Base-by-base conservation (phyloP, 345 rosid genomes). In the Garcia nutans region DNA sequence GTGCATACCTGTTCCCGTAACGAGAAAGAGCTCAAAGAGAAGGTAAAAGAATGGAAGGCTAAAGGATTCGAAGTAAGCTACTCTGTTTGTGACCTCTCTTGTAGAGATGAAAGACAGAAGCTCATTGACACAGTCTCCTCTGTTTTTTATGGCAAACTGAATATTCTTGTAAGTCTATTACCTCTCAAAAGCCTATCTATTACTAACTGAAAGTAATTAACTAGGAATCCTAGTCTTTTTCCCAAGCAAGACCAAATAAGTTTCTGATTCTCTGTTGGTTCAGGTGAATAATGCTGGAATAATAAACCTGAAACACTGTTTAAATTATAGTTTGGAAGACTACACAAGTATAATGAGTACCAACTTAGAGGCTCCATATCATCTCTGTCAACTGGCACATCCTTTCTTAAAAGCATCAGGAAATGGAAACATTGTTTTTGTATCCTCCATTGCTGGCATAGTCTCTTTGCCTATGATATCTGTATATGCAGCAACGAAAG, bases 361-460 rank as follows among this genome's bases (percentile, higher is more conserved):
- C 9, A 91, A 90, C 59, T 22, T 90, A 26, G 89, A 91, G 70
- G 81, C 88, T 78, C 82, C 88, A 58, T 91, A 58, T 63, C 91
- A 89, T 85, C 44, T 89, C 5, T 84, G 82, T 75, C 91, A 89
- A 73, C 82, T 90, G 74, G 81, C 93, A 54, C 83, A 89, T 76
- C 91, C 93, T 1, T 37, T 82, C 16, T 71, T 86, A 47, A 89
- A 88, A 76, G 83, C 84, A 62, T 84, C 93, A 9, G 89, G 85
- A 74, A 24, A 78, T 79, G 92, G 87, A 49, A 87, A 72, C 65
- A 82, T 89, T 6, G 86, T 91, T 22, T 87, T 89, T 60, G 82
- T 91, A 8, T 77, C 79, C 10, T 61, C 75, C 6, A 5, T 77
- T 23, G 45, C 75, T 24, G 70, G 75, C 13, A 26, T 52, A 6